Percentiles rank a stretch among this genome's conserved stretches.
These are phyloP conservation scores for Fusarium agapanthi DNA, from an alignment of 2,329 filamentous ascomycete genomes.

Conservation along the genomic window DNA sequence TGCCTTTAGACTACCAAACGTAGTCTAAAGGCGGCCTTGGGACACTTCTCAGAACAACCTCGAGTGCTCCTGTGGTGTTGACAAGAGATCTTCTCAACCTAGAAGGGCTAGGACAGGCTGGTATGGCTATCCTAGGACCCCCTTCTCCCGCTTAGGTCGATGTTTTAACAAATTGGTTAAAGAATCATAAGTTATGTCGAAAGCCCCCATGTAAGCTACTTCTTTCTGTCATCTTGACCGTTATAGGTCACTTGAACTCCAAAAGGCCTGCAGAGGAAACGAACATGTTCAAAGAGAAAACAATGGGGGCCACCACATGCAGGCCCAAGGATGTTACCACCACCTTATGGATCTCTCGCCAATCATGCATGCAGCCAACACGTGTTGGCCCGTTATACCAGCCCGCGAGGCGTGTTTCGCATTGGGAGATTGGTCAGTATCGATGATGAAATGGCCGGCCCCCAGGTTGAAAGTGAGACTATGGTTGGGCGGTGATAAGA, in stretches of 20 bases:
- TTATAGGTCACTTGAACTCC: neutral
- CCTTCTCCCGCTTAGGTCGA: too few relatives aligned
- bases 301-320: slow-evolving; percentile 3
- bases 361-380: slow-evolving; percentile 19
- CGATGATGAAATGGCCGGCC: neutral
- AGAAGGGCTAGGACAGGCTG: too few relatives aligned
- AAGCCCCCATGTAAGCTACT: neutral
- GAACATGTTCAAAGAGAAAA: slow-evolving; percentile 9
- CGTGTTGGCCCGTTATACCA: slow-evolving; percentile 3
- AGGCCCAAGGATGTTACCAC: neutral
- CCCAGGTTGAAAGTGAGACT: neutral
- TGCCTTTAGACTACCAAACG: too few relatives aligned
- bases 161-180: too few relatives aligned
- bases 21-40: too few relatives aligned
- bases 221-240: neutral
- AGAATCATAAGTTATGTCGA: neutral
- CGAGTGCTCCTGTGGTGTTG: too few relatives aligned
- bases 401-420: slow-evolving; percentile 9
- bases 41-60: too few relatives aligned
- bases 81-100: too few relatives aligned
- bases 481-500: neutral
- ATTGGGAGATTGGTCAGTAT: neutral
- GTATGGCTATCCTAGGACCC: too few relatives aligned
- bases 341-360: slow-evolving; percentile 6
- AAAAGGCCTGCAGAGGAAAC: neutral